Evolutionary conservation across 2,329 filamentous ascomycete species (phyloP), one percentile per base, ranked within the genome.

Genomic region (Neonectria punicea): DNA sequence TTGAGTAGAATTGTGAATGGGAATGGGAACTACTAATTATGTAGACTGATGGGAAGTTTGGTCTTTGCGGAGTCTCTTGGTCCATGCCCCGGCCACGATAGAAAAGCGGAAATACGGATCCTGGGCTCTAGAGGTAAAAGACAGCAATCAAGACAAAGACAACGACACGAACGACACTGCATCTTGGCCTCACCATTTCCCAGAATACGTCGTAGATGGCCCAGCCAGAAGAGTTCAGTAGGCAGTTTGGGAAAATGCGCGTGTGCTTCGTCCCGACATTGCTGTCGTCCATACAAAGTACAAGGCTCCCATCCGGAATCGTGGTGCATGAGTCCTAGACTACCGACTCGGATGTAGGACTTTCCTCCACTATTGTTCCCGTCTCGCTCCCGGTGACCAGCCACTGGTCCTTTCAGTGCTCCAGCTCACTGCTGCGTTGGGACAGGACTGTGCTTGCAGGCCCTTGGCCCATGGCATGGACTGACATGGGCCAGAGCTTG

Each of bases 401-500:
- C 30, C 39, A 43, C n/a, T 39, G 25, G 30, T 20, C 36, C 14
- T 39, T 13, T 16, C 36, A 8, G 36, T 39, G 36, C 36, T 39
- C 36, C 36, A n/a, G 25, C 34, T 13, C 30, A 30, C 53, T 46
- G 28, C 53, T 67, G 70, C 66, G 59, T 62, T 66, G 65, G 65
- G 56, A 70, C 67, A 70, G 67, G 59, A 54, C 54, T 66, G 53
- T 67, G 71, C 71, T 73, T 72, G 69, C 66, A 72, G 70, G 66
- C 66, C 44, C 58, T 64, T 36, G 30, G 30, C 7, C 34, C 34
- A 36, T 14, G 34, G 64, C 66, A 61, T 67, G 62, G 63, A 63
- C 41, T 47, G 50, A 13, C 54, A 54, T 63, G 53, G 53, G 51
- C 62, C 55, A 65, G 67, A 73, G 70, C 70, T 73, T 73, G 71